Base-by-base conservation (phyloP, 1,284 basidiomycete genomes). In the Agroathelia rolfsii region DNA sequence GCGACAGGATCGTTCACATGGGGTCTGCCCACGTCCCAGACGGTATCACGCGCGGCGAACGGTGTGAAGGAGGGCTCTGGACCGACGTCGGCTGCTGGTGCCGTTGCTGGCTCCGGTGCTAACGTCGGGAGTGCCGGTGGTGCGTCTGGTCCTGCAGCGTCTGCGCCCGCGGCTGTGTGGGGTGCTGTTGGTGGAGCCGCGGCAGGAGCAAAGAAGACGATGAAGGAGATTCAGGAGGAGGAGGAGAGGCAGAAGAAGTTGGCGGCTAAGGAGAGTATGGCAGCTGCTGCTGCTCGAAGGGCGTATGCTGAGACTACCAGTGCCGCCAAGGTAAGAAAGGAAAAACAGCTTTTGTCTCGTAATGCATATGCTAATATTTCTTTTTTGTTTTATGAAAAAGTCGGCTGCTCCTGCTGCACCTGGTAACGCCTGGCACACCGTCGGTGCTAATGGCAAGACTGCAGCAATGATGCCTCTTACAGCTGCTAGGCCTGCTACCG, bases 201-300 rank as follows among this genome's bases (percentile, higher is more conserved):
- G n/a, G n/a, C 61, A 4, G 56, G 64, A 3, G 62, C 75, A 5
- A 94, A 92, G 64, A 96, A 93, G 70, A 87, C 87, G 2, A 83
- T 98, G 76, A 95, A 93, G 65, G 92, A 98, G 62, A 98, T 98
- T 29, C 89, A 96, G 55, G 92, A 97, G 55, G 94, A 98, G 49
- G 94, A 99, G 54, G 84, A 95, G 59, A 72, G 64, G 43, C 69
- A 80, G 43, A 90, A 88, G 66, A 81, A 77, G 51, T 52, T 63
- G 34, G 67, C 61, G 1, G 59, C 64, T 10, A 82, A 78, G 47
- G 79, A 84, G 41, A 69, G 68, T 29, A 61, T 64, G 33, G 66
- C 69, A 13, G 57, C 68, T 25, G 59, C 65, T 22, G 63, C 70
- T 20, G 61, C 72, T 10, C 75, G 82, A 53, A 68, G 87, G 38